Base-by-base conservation (phyloP, 768 basidiomycete genomes). In the Candolleomyces efflorescens region DNA sequence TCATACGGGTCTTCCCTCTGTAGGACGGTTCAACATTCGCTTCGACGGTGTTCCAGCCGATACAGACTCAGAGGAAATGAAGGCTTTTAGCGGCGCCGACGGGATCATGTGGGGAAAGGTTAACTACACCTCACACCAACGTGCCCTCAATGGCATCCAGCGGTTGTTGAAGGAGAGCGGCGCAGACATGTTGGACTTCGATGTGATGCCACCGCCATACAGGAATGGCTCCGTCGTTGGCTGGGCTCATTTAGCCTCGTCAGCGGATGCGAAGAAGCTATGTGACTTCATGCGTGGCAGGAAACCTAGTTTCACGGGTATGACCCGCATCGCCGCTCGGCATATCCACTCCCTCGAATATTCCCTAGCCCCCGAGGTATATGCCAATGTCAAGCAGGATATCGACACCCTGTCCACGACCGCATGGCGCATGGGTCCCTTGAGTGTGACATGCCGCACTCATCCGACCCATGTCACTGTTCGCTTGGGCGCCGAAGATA, bases 21-120 rank as follows among this genome's bases (percentile, higher is more conserved):
- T 89, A 9, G 84, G 82, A 3, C 66, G 69, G 0, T 80, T 80
- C 64, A 90, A 82, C 7, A 83, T 92, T 53, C 81, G 80, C 17
- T 81, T 91, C 62, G 65, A 67, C 5, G 76, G 79, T 4, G 65
- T 90, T 4, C 86, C 87, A 0, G 65, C 78, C 0, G 71, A 75
- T 43, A 69, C 75, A 0, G 71, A 66, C 0, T 68, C 77, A 20
- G 67, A 75, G 17, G 74, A 74, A 12, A 65, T 87, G 63, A 69
- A 73, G 39, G 68, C 72, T 24, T 83, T 83, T 59, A 76, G 76
- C 3, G 65, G 71, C 1, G 75, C 81, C 1, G 75, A 78, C 22
- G 81, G 78, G 7, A 73, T 82, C 46, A 79, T 86, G 70, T 68
- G 83, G 62, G 77, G 76, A 5, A 77, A 76, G 15, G 75, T 80